Base-by-base conservation (phyloP, 179 eudicot genomes). In the Heliamphora pulchella region DNA sequence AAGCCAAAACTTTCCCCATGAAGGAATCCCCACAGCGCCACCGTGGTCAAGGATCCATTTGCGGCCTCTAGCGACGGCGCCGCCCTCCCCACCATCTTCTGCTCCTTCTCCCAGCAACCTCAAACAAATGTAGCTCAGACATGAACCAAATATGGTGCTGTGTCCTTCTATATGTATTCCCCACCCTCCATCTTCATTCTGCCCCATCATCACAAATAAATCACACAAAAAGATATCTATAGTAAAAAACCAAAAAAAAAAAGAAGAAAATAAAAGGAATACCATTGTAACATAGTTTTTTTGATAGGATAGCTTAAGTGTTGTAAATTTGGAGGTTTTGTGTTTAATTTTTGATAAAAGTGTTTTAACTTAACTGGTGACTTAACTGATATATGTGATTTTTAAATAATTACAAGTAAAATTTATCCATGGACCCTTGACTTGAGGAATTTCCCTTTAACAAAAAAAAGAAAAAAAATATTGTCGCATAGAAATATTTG, bases 141-240 rank as follows among this genome's bases (percentile, higher is more conserved):
- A 65, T 44, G 94, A 80, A 7, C 96, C 89, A 78, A 93, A 86
- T 73, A 91, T 81, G 43, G 91, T 87, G 86, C 94, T 93, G 61
- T 89, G 86, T 3, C 97, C 91, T 78, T 88, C 90, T 72, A 91
- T 84, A 76, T 92, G 97, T 41, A 91, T 78, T 70, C 94, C 97
- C 97, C 97, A 92, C 14, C 97, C 97, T 18, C 95, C 97, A 82
- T 91, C 97, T 77, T 84, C 88, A 80, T 93, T 93, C 97, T 93
- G 80, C 64, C 17, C 18, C 78, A 58, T 65, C 22, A 41, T 41
- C n/a, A n/a, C n/a, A n/a, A n/a, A n/a, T n/a, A n/a, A n/a, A n/a
- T n/a, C n/a, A n/a, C n/a, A n/a, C n/a, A n/a, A n/a, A n/a, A n/a
- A n/a, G n/a, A n/a, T n/a, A n/a, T n/a, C n/a, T n/a, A n/a, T n/a